Conservation (phyloP, 208 protist species). For the Leishmania aethiopica region DNA sequence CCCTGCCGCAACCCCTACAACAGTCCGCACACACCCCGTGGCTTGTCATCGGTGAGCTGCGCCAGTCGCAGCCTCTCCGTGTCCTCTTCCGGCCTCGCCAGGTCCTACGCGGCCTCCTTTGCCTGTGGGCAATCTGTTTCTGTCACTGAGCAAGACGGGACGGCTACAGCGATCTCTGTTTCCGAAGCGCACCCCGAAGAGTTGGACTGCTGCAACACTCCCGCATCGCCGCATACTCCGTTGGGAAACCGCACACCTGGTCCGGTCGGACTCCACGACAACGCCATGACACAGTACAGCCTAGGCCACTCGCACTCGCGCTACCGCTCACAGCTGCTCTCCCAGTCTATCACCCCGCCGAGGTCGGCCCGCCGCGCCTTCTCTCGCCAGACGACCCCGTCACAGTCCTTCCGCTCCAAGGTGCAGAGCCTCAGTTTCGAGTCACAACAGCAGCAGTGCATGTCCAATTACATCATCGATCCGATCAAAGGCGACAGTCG, state of each 20-base stretch:
- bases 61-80: slow-evolving; percentile 2
- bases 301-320: slow-evolving; percentile 11
- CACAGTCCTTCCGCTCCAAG: slow-evolving; percentile 30
- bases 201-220: slow-evolving; percentile 2
- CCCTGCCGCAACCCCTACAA: background rate
- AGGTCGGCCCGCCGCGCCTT: slow-evolving; percentile 38
- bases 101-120: background rate
- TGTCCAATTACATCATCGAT: background rate
- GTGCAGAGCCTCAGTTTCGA: slow-evolving; percentile 35
- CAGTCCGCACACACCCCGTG: slow-evolving; percentile 14
- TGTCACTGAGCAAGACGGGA: background rate
- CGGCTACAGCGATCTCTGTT: background rate
- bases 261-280: slow-evolving; percentile 8
- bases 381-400: slow-evolving; percentile 30
- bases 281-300: slow-evolving; percentile 15
- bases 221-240: slow-evolving; percentile 41
- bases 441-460: slow-evolving; percentile 12
- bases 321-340: slow-evolving; percentile 23
- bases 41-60: background rate
- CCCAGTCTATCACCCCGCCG: slow-evolving; percentile 46
- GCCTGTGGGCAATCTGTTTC: background rate
- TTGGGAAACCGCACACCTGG: slow-evolving; percentile 30
- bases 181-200: background rate
- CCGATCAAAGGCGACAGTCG: background rate
- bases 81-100: slow-evolving; percentile 4